Base-by-base conservation (phyloP, 495 filamentous ascomycete genomes). In the Aspergillus bridgeri region DNA sequence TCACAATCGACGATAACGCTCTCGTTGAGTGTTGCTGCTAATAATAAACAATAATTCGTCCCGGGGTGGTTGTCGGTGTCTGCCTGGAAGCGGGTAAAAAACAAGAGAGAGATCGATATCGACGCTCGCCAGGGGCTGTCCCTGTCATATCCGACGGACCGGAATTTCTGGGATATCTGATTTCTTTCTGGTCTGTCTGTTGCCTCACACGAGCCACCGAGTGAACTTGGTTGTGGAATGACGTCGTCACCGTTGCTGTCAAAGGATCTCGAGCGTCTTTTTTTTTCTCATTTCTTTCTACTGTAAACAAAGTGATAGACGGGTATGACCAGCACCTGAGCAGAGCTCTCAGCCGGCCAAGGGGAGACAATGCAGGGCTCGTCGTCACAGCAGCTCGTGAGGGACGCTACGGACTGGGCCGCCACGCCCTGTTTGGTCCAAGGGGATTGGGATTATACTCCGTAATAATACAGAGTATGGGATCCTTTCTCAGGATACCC, bases 361-460 rank as follows among this genome's bases (percentile, higher is more conserved):
- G 29, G 42, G 25, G 27, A 6, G n/a, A 21, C 22, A 15, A 38
- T 38, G 33, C 33, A 38, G 33, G 33, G 33, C 33, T 15, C 17
- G 48, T n/a, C n/a, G n/a, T n/a, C n/a, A n/a, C 49, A 13, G 52
- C 48, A 61, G 62, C 62, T 65, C 59, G 60, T 60, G 63, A 60
- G 56, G 61, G 48, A 48, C 44, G 33, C 33, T 25, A 33, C 25
- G 25, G 24, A 51, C 20, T 51, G 48, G 25, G 20, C 48, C 48
- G 56, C 42, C 21, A 22, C 25, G 24, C 29, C 48, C 51, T 51
- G 46, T 61, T 57, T 38, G 51, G 53, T 47, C 25, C 6, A 48
- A 49, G 52, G 43, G 53, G 50, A 56, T 53, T n/a, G 60, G 59
- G 56, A 54, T 58, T 58, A 57, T n/a, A n/a, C n/a, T n/a, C n/a